phyloP scores from a whole-genome alignment of 1,139 yeast species.

The Magnusiomyces suaveolens region DNA sequence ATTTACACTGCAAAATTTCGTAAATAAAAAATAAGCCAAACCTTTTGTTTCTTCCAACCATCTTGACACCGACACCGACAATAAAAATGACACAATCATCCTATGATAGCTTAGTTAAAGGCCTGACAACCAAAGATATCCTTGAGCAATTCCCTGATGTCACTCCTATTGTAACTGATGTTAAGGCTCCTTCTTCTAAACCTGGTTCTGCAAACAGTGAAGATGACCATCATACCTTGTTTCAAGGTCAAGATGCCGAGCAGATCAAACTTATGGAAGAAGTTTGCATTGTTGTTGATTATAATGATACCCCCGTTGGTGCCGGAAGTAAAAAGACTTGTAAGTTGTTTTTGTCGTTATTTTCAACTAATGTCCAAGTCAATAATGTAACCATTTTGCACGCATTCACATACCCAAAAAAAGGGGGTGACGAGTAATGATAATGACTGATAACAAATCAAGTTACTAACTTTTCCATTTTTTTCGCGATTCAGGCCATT shows the following conservation, averaged over 20 bases:
- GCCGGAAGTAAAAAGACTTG: conserved; percentile 91
- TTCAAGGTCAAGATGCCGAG: conserved; percentile 84
- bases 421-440: no score
- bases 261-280: conserved; percentile 95
- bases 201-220: conserved; percentile 15
- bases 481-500: conserved; percentile 42
- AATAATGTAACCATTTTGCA: no score
- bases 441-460: no score
- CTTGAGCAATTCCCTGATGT: conserved; percentile 50
- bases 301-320: conserved; percentile 78
- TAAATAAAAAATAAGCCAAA: no score
- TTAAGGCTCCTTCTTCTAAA: conserved; percentile 5
- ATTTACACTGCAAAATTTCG: no score
- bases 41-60: no score
- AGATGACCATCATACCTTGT: conserved; percentile 32
- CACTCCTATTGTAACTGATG: conserved; percentile 9
- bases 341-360: conserved; percentile 15
- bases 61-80: not conserved
- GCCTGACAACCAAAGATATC: conserved; percentile 42
- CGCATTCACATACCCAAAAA: no score
- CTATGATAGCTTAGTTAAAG: conserved; percentile 47
- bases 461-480: no score
- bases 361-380: no score
- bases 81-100: conserved; percentile 10
- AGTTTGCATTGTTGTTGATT: conserved; percentile 85